A percentile compares a stretch with the other conserved stretches of the same genome.
phyloP scores from a whole-genome alignment of 257 asterid species.

The Solanum gandarillasii region DNA sequence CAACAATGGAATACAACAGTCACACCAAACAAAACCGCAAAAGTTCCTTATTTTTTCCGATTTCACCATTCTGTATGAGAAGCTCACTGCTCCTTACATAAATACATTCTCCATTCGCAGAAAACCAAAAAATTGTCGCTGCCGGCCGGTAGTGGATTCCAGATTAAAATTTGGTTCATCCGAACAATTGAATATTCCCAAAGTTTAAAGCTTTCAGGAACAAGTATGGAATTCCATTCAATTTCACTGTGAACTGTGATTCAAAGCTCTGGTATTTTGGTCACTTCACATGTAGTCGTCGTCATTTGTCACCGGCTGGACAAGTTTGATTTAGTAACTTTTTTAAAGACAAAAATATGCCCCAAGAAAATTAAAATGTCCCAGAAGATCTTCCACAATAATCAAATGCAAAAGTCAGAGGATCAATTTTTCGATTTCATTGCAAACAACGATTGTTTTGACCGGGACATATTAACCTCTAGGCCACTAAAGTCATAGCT shows the following conservation, averaged over 20 bases:
- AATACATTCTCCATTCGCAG: not conserved
- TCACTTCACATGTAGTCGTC: not conserved
- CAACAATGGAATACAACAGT: not conserved
- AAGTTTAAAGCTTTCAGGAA: not conserved
- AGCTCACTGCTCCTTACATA: not conserved
- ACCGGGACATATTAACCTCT: too few relatives aligned
- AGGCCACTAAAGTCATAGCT: too few relatives aligned
- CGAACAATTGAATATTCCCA: not conserved
- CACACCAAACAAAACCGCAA: not conserved
- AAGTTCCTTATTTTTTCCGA: not conserved
- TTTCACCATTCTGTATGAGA: not conserved
- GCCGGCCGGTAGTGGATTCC: not conserved
- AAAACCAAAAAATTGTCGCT: not conserved
- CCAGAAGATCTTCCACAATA: not conserved
- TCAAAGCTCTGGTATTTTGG: not conserved
- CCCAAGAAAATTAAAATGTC: not conserved
- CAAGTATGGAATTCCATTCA: not conserved
- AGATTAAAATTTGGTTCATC: not conserved
- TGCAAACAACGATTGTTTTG: not conserved
- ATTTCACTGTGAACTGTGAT: not conserved
- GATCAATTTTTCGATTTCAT: not conserved
- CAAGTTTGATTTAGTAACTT: not conserved
- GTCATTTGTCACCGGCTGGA: not conserved
- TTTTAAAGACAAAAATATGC: not conserved
- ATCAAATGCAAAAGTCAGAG: not conserved